These are phyloP conservation scores for Ploettnerulaceae sp. DNA, from an alignment of 2,329 filamentous ascomycete species.

Conservation along the genomic window DNA sequence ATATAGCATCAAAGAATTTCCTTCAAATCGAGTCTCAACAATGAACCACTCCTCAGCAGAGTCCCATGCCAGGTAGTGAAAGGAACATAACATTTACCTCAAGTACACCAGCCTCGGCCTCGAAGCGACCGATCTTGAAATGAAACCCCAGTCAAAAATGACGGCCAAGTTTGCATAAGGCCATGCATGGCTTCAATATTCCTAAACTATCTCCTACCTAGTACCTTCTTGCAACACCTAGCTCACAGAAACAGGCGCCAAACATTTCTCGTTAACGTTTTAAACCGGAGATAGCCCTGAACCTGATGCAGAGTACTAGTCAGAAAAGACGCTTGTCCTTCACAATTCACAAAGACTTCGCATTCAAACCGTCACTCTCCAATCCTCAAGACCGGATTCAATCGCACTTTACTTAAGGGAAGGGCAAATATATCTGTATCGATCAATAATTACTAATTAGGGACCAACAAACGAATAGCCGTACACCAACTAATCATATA, in stretches of 20 bases:
- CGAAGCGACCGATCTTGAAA: background rate
- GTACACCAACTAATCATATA: too few relatives aligned
- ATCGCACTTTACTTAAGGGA: conserved; percentile 14
- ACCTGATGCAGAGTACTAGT: too few relatives aligned
- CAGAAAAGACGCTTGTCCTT: background rate
- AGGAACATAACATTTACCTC: too few relatives aligned
- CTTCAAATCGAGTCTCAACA: background rate
- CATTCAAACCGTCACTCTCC: conserved; percentile 12
- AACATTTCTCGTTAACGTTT: conserved; percentile 1
- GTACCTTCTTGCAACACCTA: too few relatives aligned
- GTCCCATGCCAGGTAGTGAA: background rate
- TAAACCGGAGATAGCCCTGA: background rate
- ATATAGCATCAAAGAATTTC: too few relatives aligned
- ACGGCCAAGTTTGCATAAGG: background rate
- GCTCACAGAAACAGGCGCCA: too few relatives aligned
- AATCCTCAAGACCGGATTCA: conserved; percentile 10
- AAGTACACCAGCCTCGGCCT: background rate
- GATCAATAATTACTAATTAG: too few relatives aligned
- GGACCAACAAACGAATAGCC: too few relatives aligned
- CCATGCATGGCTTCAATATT: background rate
- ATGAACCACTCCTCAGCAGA: background rate
- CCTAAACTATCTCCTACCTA: too few relatives aligned
- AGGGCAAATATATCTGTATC: too few relatives aligned
- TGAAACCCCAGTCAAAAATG: background rate
- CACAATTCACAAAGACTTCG: conserved; percentile 18